A percentile compares a stretch with the other conserved stretches of the same genome.
These are phyloP conservation scores for Aureobasidium lini DNA, from an alignment of 2,329 filamentous ascomycete genomes.

Conservation along the genomic window DNA sequence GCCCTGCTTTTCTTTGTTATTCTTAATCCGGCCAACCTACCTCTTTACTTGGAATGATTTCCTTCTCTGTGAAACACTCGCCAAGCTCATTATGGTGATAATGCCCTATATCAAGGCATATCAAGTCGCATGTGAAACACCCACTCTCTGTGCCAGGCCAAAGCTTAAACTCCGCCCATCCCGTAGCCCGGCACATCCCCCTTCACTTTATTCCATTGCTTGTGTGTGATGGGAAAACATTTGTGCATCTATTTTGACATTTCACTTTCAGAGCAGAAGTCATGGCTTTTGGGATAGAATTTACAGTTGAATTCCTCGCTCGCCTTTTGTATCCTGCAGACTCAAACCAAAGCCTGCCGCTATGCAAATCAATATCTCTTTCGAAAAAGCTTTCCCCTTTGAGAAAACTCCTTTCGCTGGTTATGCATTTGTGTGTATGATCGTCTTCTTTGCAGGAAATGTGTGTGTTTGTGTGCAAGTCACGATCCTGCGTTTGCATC, in stretches of 20 bases:
- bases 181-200: not conserved
- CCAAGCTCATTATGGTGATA: not conserved
- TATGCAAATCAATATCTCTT: conserved; percentile 1
- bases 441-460: not conserved
- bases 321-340: not conserved
- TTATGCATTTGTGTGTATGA: not conserved
- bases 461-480: no score
- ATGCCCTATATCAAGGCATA: not conserved
- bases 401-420: conserved; percentile 1
- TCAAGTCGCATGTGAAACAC: not conserved
- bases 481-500: not conserved
- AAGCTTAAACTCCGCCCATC: conserved; percentile 8
- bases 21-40: not conserved
- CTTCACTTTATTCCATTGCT: not conserved
- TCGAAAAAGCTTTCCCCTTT: not conserved
- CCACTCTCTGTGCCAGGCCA: not conserved
- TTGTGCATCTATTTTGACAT: not conserved
- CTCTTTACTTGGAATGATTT: not conserved
- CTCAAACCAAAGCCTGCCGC: not conserved
- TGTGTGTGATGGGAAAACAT: not conserved
- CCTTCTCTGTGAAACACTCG: not conserved
- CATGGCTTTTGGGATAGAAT: not conserved
- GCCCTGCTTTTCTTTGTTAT: not conserved
- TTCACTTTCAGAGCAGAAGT: not conserved
- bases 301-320: not conserved